Evolutionary conservation across 192 early-diverging fungal species (phyloP), one percentile per base, ranked within the genome.

Genomic region (Physocladia obscura): DNA sequence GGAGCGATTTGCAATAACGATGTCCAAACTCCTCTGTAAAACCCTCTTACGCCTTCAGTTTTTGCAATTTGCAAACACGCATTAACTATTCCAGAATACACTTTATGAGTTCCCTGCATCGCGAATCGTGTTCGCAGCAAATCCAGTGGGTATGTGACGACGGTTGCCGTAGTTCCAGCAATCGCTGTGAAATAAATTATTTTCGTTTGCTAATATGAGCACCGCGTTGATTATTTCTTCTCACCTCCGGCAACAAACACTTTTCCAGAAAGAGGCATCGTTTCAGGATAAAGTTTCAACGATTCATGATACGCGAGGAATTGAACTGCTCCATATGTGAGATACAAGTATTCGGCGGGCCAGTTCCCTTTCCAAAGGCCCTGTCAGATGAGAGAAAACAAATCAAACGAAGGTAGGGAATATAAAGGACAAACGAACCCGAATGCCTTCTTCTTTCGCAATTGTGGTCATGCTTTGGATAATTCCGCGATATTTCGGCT

Each of bases 311-410:
- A 95, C 5, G 85, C 74, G 44, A 89, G 77, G 64, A 98, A 98
- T 76, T 98, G 95, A 31, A 87, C 76, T 0, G 89, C 90, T 4
- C 94, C 94, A 68, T 97, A 98, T 3, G 89, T 82, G 50, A 98
- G 73, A 71, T 98, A 98, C 5, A 98, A 81, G 62, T 92, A 94
- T 75, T 93, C 92, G 4, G 96, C 96, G 0, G 94, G 88, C 71
- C 93, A 74, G 62, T 98, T 98, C 30, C 96, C 96, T 59, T 96
- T 97, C 85, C 92, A 98, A 31, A 95, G 78, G 15, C 89, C 94
- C 79, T 88, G 68, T n/a, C n/a, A n/a, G n/a, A n/a, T n/a, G n/a
- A n/a, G n/a, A n/a, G n/a, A n/a, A n/a, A n/a, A n/a, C n/a, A n/a
- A n/a, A n/a, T n/a, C n/a, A n/a, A n/a, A n/a, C n/a, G n/a, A n/a